Base-by-base conservation (phyloP, 371 early-diverging fungal species). In the Mortierella sp. region DNA sequence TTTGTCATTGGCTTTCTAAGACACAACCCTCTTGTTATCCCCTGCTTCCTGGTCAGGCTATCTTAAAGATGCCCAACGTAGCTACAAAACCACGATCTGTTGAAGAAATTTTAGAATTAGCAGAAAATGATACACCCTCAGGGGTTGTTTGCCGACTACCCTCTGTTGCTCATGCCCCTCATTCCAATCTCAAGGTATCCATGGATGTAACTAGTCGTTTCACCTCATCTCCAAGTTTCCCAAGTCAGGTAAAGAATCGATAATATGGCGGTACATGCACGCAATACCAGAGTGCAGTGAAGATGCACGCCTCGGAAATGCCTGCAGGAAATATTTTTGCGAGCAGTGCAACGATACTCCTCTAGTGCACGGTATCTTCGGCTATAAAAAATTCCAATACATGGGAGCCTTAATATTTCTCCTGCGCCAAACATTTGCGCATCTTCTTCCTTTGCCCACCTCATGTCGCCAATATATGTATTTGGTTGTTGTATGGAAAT, bases 1-100 rank as follows among this genome's bases (percentile, higher is more conserved):
- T 19, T 17, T 51, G 22, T 26, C 26, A 6, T 22, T 22, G n/a
- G 8, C 51, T 51, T 19, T 51, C 13, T 1, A 12, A 28, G 17
- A 54, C 1, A 54, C 45, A 6, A 19, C 57, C 35, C 37, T 22
- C 10, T 28, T 26, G 23, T 43, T 32, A 10, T 15, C 6, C n/a
- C 47, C 17, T 57, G 5, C 57, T 17, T 37, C 34, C 34, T 22
- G 17, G 55, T 43, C 61, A 78, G 79, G 64, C 79, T 7, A 47
- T 69, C 22, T 35, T 78, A 47, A 78, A 78, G 55, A 78, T 78
- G 79, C 79, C 79, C 19, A 69, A 78, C 31, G 69, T 69, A 12
- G 62, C 66, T 12, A 78, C 79, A 23, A 78, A 78, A 64, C 69
- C 79, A 32, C 45, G 73, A 34, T 65, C 78, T 7, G 34, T 61